phyloP scores from a whole-genome alignment of 371 early-diverging fungal species.

The Astathelohania contejeani region DNA sequence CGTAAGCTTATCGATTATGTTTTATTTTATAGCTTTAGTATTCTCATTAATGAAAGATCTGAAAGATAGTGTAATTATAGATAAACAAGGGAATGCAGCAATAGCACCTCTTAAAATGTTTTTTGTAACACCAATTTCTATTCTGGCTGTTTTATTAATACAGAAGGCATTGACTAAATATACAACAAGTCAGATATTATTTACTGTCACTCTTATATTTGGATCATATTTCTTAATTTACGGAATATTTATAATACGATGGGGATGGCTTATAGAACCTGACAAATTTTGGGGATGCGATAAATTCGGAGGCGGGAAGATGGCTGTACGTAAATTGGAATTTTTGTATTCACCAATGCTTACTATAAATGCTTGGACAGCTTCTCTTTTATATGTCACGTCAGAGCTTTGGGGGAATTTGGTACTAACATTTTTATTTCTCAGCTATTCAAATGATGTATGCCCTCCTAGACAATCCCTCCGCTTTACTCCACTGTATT shows the following conservation, averaged over 20 bases:
- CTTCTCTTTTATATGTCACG: constrained; percentile 47
- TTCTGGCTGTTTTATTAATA: constrained; percentile 25
- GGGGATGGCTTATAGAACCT: constrained; percentile 32
- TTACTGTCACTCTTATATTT: constrained; percentile 24
- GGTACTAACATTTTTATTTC: constrained; percentile 49
- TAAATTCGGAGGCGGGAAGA: constrained; percentile 42
- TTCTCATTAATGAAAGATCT: constrained; percentile 41
- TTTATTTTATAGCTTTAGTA: constrained; percentile 20
- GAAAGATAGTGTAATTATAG: constrained; percentile 43
- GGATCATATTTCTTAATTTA: constrained; percentile 35
- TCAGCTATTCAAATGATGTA: constrained; percentile 48
- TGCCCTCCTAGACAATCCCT: constrained; percentile 50
- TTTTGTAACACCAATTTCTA: constrained; percentile 34
- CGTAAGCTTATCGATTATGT: not conserved
- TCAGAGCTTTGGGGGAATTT: constrained; percentile 53
- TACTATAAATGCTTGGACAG: constrained; percentile 47
- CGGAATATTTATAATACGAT: constrained; percentile 30
- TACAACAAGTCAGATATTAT: constrained; percentile 19
- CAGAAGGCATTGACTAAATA: constrained; percentile 10
- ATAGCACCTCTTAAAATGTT: constrained; percentile 44
- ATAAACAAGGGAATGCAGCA: constrained; percentile 37
- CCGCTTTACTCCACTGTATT: constrained; percentile 49
- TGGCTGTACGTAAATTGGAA: constrained; percentile 27
- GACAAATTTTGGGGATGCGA: constrained; percentile 34
- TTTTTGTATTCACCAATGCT: constrained; percentile 35